Conservation (phyloP, 768 basidiomycete species). For the Tricholoma hemisulphureum region DNA sequence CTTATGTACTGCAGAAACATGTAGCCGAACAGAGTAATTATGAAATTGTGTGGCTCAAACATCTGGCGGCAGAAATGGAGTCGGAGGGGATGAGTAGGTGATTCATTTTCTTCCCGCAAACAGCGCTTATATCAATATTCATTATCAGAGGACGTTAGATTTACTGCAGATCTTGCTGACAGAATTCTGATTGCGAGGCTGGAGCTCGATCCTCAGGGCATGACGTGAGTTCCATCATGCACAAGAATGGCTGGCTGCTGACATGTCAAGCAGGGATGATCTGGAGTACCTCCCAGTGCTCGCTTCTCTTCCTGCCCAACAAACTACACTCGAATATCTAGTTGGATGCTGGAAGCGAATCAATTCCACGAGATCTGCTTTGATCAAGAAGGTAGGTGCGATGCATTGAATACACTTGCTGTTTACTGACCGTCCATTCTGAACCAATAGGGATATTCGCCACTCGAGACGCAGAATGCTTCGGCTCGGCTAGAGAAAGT, state of each 20-base stretch:
- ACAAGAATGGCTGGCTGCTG: background rate
- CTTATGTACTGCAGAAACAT: conserved; percentile 15
- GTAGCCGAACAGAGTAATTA: conserved; percentile 45
- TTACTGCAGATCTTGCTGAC: conserved; percentile 65
- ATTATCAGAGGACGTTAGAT: conserved; percentile 35
- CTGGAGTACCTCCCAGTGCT: conserved; percentile 71
- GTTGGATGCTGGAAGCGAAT: conserved; percentile 91
- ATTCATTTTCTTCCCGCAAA: background rate
- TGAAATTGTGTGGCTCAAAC: conserved; percentile 82
- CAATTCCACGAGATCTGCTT: conserved; percentile 48
- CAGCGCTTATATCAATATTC: conserved; percentile 6
- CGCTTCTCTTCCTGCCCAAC: conserved; percentile 70
- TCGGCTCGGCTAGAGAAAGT: conserved; percentile 66
- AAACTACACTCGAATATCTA: conserved; percentile 88
- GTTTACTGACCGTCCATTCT: background rate
- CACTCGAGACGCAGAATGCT: conserved; percentile 62
- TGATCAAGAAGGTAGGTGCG: conserved; percentile 60
- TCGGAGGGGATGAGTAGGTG: conserved; percentile 54
- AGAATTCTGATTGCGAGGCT: conserved; percentile 81
- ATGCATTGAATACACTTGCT: background rate
- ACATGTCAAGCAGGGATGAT: conserved; percentile 52
- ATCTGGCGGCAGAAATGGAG: conserved; percentile 63
- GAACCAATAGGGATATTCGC: conserved; percentile 50
- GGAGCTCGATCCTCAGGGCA: conserved; percentile 69
- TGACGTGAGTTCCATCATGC: conserved; percentile 52